Base-by-base conservation (phyloP, 2,329 filamentous ascomycete genomes). In the Pseudopithomyces chartarum region DNA sequence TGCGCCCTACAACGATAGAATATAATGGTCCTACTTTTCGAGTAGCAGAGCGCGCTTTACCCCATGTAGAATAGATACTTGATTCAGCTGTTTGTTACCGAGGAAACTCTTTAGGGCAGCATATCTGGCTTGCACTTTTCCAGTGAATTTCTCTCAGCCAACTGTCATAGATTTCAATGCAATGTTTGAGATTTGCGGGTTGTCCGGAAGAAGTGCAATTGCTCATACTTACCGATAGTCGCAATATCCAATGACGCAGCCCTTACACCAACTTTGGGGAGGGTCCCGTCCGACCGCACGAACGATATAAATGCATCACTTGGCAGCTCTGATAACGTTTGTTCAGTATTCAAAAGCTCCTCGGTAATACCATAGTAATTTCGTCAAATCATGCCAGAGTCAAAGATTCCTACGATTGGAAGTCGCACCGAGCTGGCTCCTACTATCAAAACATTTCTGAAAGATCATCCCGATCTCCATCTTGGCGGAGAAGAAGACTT, bases 401-500 rank as follows among this genome's bases (percentile, higher is more conserved):
- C 38, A 40, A 40, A 40, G 38, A 40, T 40, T 17, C 38, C 38
- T 5, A 12, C 38, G 2, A 40, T n/a, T 5, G 38, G 38, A 40
- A 40, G 44, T 22, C 55, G 62, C 26, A 56, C 52, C 36, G 26
- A 51, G 7, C 59, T 62, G 26, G 49, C 55, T 22, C 29, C 50
- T 6, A 54, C 54, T 19, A 59, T 67, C n/a, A 12, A 54, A 13
- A 46, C 19, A 6, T 68, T 67, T 47, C 58, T 66, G 19, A 58
- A 61, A 34, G 45, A 59, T 6, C 42, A 64, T 46, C 58, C 64
- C 13, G 49, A 58, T n/a, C 63, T 69, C 8, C 67, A 67, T 50
- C 65, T 70, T 11, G 64, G 66, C 23, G 63, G 60, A 17, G 54
- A 59, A 29, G 64, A 58, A 23, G 65, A 67, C 53, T 70, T 69